A percentile compares a stretch with the other conserved stretches of the same genome.
phyloP scores from a whole-genome alignment of 805 yeast genomes.

The Vanderwaltozyma polyspora region DNA sequence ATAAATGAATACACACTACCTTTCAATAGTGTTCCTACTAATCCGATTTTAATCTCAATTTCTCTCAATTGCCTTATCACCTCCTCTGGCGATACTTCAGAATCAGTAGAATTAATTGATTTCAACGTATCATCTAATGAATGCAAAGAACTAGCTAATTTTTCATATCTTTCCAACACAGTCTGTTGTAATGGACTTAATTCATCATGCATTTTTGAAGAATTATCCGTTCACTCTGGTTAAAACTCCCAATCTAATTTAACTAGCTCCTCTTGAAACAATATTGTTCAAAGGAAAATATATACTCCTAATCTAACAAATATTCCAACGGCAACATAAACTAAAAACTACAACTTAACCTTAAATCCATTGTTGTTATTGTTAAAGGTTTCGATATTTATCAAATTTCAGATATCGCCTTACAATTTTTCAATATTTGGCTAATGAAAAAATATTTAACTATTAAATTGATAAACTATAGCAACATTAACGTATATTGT shows the following conservation, averaged over 20 bases:
- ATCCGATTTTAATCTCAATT: constrained; percentile 51
- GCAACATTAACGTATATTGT: background rate
- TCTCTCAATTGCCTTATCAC: constrained; percentile 42
- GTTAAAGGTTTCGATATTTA: too few relatives aligned
- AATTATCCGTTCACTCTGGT: background rate
- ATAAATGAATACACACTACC: constrained; percentile 61
- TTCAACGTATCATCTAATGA: constrained; percentile 20
- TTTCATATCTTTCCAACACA: constrained; percentile 23
- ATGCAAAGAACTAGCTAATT: constrained; percentile 20
- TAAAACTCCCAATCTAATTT: too few relatives aligned
- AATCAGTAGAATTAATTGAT: constrained; percentile 10
- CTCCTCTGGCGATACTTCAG: constrained; percentile 22
- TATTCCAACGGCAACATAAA: too few relatives aligned
- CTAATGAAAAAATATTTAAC: too few relatives aligned
- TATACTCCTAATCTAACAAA: too few relatives aligned
- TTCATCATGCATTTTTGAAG: constrained; percentile 12
- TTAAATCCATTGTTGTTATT: too few relatives aligned
- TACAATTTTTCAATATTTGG: too few relatives aligned
- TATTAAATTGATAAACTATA: background rate
- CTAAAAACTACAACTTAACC: too few relatives aligned
- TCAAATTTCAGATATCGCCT: too few relatives aligned
- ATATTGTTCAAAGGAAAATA: too few relatives aligned
- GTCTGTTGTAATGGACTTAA: constrained; percentile 22
- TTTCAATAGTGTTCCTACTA: constrained; percentile 55
- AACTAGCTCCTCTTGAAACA: too few relatives aligned